These are phyloP conservation scores for Trapa bicornis DNA, from an alignment of 345 rosid species.

Conservation along the genomic window DNA sequence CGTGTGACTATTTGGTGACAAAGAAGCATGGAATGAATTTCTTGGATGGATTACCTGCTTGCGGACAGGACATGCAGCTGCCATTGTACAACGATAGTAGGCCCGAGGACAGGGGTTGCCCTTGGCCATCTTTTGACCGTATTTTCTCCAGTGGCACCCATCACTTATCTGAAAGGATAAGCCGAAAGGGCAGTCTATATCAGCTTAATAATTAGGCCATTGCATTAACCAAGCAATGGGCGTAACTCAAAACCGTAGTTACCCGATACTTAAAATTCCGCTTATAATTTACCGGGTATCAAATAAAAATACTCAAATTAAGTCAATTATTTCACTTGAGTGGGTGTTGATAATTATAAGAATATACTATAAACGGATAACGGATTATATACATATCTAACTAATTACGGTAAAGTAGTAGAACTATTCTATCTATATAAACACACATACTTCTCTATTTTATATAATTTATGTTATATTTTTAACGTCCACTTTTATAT, in stretches of 20 bases:
- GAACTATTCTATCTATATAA: too few species aligned
- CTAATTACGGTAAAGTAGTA: too few species aligned
- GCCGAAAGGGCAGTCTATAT: neutral
- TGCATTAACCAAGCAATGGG: too few species aligned
- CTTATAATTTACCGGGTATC: too few species aligned
- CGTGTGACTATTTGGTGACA: neutral
- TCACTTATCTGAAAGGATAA: constrained; percentile 45
- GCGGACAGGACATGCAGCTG: constrained; percentile 71
- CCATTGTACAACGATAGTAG: constrained; percentile 82
- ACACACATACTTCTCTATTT: too few species aligned
- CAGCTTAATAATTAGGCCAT: neutral
- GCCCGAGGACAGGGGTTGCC: constrained; percentile 90
- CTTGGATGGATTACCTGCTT: constrained; percentile 50
- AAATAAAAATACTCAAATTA: too few species aligned
- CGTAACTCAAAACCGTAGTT: neutral
- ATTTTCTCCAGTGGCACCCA: constrained; percentile 96
- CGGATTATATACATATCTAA: too few species aligned
- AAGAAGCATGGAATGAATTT: neutral
- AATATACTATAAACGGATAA: too few species aligned
- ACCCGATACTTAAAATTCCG: neutral
- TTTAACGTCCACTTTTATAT: too few species aligned
- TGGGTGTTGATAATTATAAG: too few species aligned
- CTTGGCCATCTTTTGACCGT: constrained; percentile 86
- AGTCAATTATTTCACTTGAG: too few species aligned
- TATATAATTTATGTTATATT: too few species aligned